Evolutionary conservation across 2,329 filamentous ascomycete genomes (phyloP).

Genomic region (Hymenoscyphus infarciens): DNA sequence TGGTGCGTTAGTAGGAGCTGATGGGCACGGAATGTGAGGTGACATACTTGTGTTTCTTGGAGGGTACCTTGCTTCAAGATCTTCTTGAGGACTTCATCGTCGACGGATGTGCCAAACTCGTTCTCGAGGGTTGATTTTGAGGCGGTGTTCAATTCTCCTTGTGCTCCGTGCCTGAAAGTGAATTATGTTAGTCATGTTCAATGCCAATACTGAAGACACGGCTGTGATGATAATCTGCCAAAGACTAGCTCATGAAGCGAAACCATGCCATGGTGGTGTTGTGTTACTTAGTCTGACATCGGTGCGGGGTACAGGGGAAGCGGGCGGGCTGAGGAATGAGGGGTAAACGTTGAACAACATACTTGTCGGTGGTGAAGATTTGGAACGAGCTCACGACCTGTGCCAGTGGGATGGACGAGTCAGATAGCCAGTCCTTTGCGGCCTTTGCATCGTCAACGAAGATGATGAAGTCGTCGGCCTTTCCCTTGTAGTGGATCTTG

Average conservation of each 20-base stretch:
- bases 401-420: constrained; percentile 73
- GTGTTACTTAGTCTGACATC: not conserved
- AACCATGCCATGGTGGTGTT: not conserved
- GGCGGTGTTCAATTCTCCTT: constrained; percentile 74
- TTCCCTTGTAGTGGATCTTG: constrained; percentile 70
- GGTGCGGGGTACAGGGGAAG: constrained; percentile 14
- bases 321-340: not conserved
- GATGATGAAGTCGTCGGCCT: constrained; percentile 64
- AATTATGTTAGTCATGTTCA: not conserved
- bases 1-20: not conserved
- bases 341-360: constrained; percentile 41
- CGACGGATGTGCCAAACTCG: constrained; percentile 79
- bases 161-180: constrained; percentile 70
- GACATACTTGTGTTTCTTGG: constrained; percentile 54
- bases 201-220: not conserved
- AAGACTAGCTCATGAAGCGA: not conserved
- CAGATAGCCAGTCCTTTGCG: constrained; percentile 77
- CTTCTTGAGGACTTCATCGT: constrained; percentile 76
- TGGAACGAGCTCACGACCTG: constrained; percentile 87
- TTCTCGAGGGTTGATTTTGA: constrained; percentile 72
- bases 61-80: constrained; percentile 75
- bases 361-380: constrained; percentile 88
- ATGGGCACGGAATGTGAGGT: too few relatives aligned
- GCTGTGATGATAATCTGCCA: not conserved
- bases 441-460: constrained; percentile 58